Evolutionary conservation across 106 monocot species (phyloP).

Genomic region (Posidonia australis): DNA sequence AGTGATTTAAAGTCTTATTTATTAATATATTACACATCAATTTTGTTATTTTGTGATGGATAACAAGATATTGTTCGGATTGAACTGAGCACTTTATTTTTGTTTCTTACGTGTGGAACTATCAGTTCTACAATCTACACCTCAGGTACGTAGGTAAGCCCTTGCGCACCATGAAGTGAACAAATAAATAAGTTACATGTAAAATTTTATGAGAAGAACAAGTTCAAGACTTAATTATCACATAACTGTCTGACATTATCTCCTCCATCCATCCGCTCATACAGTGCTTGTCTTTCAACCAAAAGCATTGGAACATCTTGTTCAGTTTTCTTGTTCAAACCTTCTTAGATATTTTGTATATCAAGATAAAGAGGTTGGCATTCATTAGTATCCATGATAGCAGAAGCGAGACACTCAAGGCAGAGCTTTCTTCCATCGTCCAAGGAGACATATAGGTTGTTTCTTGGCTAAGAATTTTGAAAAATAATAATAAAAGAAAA

Average conservation of each 20-base stretch:
- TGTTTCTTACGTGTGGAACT: no score
- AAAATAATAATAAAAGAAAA: no score
- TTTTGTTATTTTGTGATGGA: no score
- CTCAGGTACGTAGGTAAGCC: constrained; percentile 20
- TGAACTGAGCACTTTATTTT: no score
- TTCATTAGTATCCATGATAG: constrained; percentile 17
- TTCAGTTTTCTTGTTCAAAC: constrained; percentile 18
- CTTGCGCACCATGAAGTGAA: constrained; percentile 4
- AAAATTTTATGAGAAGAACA: background rate
- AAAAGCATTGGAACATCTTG: constrained; percentile 23
- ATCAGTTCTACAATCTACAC: no score
- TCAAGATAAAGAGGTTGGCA: constrained; percentile 24
- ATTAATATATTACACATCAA: no score
- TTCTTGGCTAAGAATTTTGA: no score
- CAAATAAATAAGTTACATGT: background rate
- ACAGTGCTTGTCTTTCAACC: constrained; percentile 27
- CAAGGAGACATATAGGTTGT: no score
- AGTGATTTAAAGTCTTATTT: no score
- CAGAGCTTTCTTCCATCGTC: no score
- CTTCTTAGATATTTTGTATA: constrained; percentile 19
- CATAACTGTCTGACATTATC: constrained; percentile 1
- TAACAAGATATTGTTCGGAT: no score
- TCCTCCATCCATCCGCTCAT: constrained; percentile 27
- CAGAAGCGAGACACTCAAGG: constrained; percentile 22
- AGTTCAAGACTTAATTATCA: background rate